phyloP scores from a whole-genome alignment of 345 rosid species.

The Camelina hispida region DNA sequence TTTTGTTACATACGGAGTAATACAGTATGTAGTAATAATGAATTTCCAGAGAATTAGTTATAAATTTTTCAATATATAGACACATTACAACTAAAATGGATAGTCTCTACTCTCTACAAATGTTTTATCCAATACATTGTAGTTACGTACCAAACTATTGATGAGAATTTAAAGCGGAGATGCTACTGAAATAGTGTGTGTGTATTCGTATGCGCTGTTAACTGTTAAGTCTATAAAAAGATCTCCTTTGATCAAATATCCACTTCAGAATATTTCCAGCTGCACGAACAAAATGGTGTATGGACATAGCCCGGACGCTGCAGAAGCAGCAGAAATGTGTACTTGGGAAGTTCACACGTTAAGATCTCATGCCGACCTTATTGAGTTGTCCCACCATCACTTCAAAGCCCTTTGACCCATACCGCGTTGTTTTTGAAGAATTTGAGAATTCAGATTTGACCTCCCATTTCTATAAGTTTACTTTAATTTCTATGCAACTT shows the following conservation, averaged over 20 bases:
- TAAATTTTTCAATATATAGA: no score
- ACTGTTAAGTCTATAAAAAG: no score
- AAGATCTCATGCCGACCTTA: constrained; percentile 19
- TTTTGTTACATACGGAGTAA: no score
- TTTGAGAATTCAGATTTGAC: constrained; percentile 15
- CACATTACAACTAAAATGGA: no score
- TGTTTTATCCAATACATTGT: neutral
- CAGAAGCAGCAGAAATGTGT: constrained; percentile 31
- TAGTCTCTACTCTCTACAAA: no score
- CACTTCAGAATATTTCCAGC: neutral
- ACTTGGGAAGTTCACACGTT: constrained; percentile 32
- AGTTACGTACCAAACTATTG: no score
- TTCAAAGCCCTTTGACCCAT: constrained; percentile 32
- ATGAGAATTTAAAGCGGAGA: no score
- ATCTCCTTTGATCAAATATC: neutral
- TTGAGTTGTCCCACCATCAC: constrained; percentile 1
- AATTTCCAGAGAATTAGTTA: no score
- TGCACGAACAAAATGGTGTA: constrained; percentile 18
- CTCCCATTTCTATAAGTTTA: neutral
- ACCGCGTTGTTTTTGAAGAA: constrained; percentile 13
- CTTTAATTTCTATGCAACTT: neutral
- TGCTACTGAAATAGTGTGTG: no score
- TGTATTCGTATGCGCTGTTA: no score
- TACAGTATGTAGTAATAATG: no score
- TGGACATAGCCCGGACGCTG: constrained; percentile 18